Evolutionary conservation across 495 filamentous ascomycete species (phyloP), one percentile per base, ranked within the genome.

Genomic region (Penicillium psychrofluorescens): DNA sequence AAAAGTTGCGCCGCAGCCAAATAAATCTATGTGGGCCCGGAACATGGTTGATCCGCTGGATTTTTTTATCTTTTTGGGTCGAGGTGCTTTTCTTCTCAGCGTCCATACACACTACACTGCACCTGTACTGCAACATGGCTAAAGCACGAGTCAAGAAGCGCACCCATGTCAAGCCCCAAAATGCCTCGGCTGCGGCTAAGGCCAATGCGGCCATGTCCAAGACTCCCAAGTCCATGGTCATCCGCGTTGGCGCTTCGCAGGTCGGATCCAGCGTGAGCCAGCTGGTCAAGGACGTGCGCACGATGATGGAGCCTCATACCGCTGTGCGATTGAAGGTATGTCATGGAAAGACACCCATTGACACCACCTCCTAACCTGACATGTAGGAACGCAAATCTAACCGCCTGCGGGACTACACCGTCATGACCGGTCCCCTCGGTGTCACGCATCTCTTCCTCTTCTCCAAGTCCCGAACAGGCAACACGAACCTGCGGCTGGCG

Each of bases 371-470:
- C 22, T 22, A 22, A 22, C 22, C 22, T 22, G 22, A 22, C 22
- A 22, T 45, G 8, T 73, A 88, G 75, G 90, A 98, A 71, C 79
- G 94, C 48, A 85, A 84, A 74, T 81, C 80, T 22, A 99, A 99
- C 70, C 83, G 82, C 58, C 64, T 97, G 54, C 78, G 86, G 52
- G 92, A 99, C 67, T 99, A 94, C 63, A 86, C 88, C 14, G 84
- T 88, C 36, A 97, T 99, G 94, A 83, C 88, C 44, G 94, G 92
- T 7, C 89, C 94, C 7, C 75, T 99, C 29, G 90, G 92, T 32
- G 91, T 99, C 41, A 85, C 86, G 22, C 92, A 99, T 64, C 77
- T 99, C 31, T 75, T 99, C 49, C 81, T 99, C 22, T 97, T 99
- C 68, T 96, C 91, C 7, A 80, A 87, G 51, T 95, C 91, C 37